Evolutionary conservation across 75 land plant genomes (phyloP).

Genomic region (Selaginella moellendorffii): DNA sequence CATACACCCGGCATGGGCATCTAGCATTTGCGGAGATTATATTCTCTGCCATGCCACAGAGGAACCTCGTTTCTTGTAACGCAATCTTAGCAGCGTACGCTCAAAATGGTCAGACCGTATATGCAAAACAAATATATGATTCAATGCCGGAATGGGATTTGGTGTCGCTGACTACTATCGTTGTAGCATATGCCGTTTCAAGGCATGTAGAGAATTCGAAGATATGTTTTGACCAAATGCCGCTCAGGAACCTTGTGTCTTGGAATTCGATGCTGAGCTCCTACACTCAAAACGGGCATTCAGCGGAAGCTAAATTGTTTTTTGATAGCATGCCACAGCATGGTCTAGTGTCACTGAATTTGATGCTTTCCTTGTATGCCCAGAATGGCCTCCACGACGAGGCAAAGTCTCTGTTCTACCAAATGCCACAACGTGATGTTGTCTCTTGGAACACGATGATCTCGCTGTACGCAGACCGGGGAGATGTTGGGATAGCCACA

Average conservation of each 20-base stretch:
- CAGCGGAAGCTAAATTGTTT: not conserved
- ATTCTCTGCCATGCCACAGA: not conserved
- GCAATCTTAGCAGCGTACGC: not conserved
- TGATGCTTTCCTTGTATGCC: not conserved
- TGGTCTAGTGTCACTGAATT: not conserved
- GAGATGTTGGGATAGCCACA: not conserved
- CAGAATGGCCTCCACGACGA: not conserved
- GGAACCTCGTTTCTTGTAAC: not conserved
- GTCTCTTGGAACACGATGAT: not conserved
- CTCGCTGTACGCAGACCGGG: not conserved
- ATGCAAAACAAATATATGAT: not conserved
- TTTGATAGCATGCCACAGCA: not conserved
- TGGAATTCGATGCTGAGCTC: not conserved
- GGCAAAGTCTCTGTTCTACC: not conserved
- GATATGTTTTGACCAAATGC: not conserved
- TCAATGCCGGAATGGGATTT: not conserved
- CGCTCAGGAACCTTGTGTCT: not conserved
- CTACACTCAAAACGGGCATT: not conserved
- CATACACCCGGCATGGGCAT: no score
- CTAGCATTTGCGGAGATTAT: no score
- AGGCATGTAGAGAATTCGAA: not conserved
- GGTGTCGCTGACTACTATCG: not conserved
- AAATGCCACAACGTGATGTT: not conserved
- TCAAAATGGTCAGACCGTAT: not conserved
- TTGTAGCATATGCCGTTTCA: not conserved